Conservation (phyloP, 1,284 basidiomycete species). For the Marasmius tenuissimus region DNA sequence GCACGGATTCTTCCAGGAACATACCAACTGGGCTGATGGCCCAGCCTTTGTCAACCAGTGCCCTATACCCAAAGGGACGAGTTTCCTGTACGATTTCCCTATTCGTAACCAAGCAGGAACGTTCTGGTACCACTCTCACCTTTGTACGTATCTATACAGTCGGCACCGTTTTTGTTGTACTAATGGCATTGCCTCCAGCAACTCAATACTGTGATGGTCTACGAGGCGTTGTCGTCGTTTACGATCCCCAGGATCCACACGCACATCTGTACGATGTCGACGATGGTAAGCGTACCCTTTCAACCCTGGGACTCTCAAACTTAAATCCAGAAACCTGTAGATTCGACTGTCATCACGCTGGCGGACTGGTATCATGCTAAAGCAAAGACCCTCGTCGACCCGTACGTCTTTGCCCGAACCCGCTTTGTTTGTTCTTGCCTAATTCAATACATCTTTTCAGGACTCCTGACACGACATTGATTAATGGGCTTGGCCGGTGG, state of each 20-base stretch:
- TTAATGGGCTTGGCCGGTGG: conserved; percentile 41
- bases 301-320: not conserved
- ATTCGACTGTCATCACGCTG: conserved; percentile 36
- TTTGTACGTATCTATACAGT: not conserved
- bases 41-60: conserved; percentile 32
- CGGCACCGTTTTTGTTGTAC: conserved; percentile 25
- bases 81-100: conserved; percentile 29
- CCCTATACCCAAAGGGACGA: conserved; percentile 31
- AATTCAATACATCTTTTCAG: conserved; percentile 12
- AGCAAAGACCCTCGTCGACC: not conserved
- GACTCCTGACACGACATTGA: conserved; percentile 31
- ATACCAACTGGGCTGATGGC: conserved; percentile 22
- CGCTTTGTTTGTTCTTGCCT: not conserved
- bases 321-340: conserved; percentile 16
- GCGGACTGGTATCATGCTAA: conserved; percentile 32
- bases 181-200: conserved; percentile 24
- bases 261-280: conserved; percentile 19
- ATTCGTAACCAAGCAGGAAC: conserved; percentile 29
- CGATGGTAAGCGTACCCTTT: conserved; percentile 24
- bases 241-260: conserved; percentile 15
- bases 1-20: conserved; percentile 20
- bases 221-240: conserved; percentile 14
- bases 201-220: conserved; percentile 19
- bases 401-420: not conserved
- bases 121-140: conserved; percentile 21